These are phyloP conservation scores for Tetrahymena borealis DNA, from an alignment of 73 alveolate genomes.

Conservation along the genomic window DNA sequence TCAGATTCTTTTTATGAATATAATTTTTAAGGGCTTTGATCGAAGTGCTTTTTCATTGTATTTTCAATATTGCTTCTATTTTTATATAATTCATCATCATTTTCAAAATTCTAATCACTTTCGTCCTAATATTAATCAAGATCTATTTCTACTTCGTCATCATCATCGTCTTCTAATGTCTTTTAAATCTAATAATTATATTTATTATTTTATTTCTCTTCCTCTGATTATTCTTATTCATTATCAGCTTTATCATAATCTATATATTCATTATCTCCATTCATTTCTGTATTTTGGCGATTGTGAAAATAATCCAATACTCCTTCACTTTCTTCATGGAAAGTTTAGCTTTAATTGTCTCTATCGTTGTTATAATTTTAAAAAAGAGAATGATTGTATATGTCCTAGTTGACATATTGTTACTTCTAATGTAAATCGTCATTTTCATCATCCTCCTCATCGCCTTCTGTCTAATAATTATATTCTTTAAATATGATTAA, in stretches of 20 bases:
- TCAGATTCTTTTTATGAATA: no score
- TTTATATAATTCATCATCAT: no score
- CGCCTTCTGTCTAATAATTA: not conserved
- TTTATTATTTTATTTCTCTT: not conserved
- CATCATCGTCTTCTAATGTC: no score
- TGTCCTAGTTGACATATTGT: not conserved
- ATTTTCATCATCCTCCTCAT: not conserved
- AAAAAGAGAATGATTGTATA: not conserved
- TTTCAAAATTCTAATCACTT: no score
- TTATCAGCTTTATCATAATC: not conserved
- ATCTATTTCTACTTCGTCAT: no score
- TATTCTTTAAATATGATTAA: not conserved
- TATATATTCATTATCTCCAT: no score
- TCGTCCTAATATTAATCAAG: no score
- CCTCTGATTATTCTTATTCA: not conserved
- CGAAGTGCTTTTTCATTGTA: no score
- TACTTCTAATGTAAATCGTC: not conserved
- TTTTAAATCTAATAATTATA: no score
- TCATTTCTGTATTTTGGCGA: not conserved
- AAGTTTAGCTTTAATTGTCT: not conserved
- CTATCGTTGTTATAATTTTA: not conserved
- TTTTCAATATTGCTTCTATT: no score
- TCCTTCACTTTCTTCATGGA: not conserved
- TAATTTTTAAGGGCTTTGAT: no score
- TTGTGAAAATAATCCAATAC: not conserved